Evolutionary conservation across 1,139 yeast species (phyloP), one percentile per base, ranked within the genome.

Genomic region (Debaryomyces singareniensis): DNA sequence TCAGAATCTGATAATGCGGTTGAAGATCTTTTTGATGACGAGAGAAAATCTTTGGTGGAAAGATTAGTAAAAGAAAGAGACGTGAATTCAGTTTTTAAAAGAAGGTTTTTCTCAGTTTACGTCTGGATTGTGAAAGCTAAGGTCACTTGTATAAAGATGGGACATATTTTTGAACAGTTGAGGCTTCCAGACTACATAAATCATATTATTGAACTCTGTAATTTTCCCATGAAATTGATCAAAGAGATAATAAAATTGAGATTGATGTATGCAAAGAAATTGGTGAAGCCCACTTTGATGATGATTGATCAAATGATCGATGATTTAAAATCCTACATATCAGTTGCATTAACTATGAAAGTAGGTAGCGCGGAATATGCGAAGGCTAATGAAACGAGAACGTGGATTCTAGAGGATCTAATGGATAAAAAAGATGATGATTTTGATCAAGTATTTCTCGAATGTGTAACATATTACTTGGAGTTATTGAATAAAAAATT

Each of bases 221-320:
- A 71, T 28, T 83, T 91, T 36, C 96, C 97, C 1, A 69, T 87
- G 49, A 77, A 75, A 39, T 63, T 91, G 31, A 79, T 89, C 40
- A 83, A 81, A 47, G 96, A 86, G 47, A 75, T 86, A 30, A 81
- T 89, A 29, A 73, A 71, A 27, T 73, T 85, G 26, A 69, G 97
- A 40, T 66, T 91, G 31, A 65, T 71, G 3, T 87, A 86, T 49
- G 95, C 97, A 3, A 70, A 73, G 52, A 81, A 82, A 44, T 59
- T 89, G 34, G 77, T 74, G 33, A 84, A 84, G 44, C 96, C 96
- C 2, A 87, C 97, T 0, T 75, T 87, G 75, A 83, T 87, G 89
- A 85, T 89, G 80, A 85, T 91, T 41, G 97, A 91, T 53, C 96
- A 89, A 56, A 83, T 86, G 75, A 74, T 91, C 40, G 91, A 78